phyloP scores from a whole-genome alignment of 225 moss, liverwort and hornwort genomes.

The Bryoerythrophyllum caledonicum region DNA sequence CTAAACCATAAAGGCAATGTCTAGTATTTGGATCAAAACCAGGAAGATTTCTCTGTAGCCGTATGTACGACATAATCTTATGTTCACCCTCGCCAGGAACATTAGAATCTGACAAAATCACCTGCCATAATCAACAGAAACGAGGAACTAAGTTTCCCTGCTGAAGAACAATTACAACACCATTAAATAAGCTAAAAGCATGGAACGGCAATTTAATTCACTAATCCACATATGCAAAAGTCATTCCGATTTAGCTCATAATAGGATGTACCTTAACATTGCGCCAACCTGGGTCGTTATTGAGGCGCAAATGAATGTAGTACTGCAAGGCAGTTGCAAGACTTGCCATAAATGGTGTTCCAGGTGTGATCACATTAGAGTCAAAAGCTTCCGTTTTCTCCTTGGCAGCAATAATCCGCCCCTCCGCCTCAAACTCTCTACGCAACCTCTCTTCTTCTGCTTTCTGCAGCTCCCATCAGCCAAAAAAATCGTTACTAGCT shows the following conservation, averaged over 20 bases:
- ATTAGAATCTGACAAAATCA: conserved; percentile 93
- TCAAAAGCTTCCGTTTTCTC: conserved; percentile 77
- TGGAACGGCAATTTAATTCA: background rate
- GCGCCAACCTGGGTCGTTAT: conserved; percentile 90
- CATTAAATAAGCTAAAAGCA: conserved; percentile 13
- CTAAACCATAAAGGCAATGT: conserved; percentile 91
- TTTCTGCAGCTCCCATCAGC: conserved; percentile 44
- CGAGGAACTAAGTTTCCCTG: background rate
- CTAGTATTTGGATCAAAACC: conserved; percentile 91
- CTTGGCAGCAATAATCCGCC: conserved; percentile 78
- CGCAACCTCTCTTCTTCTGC: conserved; percentile 88
- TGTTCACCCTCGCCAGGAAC: conserved; percentile 97
- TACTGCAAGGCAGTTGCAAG: conserved; percentile 89
- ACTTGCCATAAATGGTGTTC: conserved; percentile 92
- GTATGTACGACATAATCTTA: conserved; percentile 97
- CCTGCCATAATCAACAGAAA: conserved; percentile 49
- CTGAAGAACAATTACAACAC: conserved; percentile 9
- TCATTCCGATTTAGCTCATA: background rate
- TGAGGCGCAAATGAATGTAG: conserved; percentile 87
- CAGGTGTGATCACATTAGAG: conserved; percentile 97
- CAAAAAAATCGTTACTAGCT: background rate
- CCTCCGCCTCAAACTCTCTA: conserved; percentile 85
- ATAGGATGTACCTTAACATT: conserved; percentile 67
- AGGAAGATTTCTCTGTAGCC: conserved; percentile 83
- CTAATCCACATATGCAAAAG: background rate